phyloP scores from a whole-genome alignment of 176 grass and related monocot species.

The Zea mays region Zm-B73-REFERENCE-NAM-5.0 NC_050100.1:221249001-221249500 shows the following conservation, averaged over 20 bases:
- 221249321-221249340: background rate
- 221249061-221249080: background rate
- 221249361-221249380: background rate
- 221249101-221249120: background rate
- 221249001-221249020: conserved; percentile 47
- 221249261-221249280: background rate
- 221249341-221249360: background rate
- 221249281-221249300: background rate
- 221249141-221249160: background rate
- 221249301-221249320: background rate
- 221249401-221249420: conserved; percentile 90
- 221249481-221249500: background rate
- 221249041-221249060: background rate
- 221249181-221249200: background rate
- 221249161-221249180: background rate
- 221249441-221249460: conserved; percentile 28
- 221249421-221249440: conserved; percentile 92
- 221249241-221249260: background rate
- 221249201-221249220: background rate
- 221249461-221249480: conserved; percentile 12
- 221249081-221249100: background rate
- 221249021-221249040: background rate
- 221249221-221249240: background rate
- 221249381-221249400: conserved; percentile 81
- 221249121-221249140: background rate